phyloP scores from a whole-genome alignment of 306 rosid species.

The Lithocarpus polystachyus region DNA sequence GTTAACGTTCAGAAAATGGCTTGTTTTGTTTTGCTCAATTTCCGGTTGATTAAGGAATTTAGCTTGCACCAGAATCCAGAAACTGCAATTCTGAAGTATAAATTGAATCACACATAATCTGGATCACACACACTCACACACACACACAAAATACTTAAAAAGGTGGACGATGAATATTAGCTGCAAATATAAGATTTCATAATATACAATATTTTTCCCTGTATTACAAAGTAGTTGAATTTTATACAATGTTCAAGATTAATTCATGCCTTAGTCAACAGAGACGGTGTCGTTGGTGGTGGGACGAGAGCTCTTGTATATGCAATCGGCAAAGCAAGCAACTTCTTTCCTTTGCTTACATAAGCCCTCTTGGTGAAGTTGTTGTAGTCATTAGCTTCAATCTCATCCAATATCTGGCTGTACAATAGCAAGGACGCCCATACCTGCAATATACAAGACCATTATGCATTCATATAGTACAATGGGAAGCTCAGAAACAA shows the following conservation, averaged over 20 bases:
- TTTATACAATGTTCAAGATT: neutral
- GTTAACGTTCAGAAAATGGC: too few relatives aligned
- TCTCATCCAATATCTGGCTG: conserved; percentile 73
- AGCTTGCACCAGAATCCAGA: too few relatives aligned
- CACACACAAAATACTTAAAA: conserved; percentile 13
- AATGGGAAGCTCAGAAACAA: neutral
- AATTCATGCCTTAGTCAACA: conserved; percentile 24
- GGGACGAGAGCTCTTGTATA: conserved; percentile 48
- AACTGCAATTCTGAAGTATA: too few relatives aligned
- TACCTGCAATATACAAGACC: conserved; percentile 46
- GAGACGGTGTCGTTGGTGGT: conserved; percentile 40
- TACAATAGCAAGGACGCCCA: conserved; percentile 70
- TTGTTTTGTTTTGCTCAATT: too few relatives aligned
- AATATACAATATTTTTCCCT: conserved; percentile 32
- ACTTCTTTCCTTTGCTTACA: conserved; percentile 74
- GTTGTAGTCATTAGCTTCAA: conserved; percentile 79
- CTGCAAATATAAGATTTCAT: conserved; percentile 3
- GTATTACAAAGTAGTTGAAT: neutral
- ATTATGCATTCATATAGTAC: neutral
- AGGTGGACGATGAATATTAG: conserved; percentile 18
- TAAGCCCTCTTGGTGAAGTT: conserved; percentile 71
- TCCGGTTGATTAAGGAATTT: too few relatives aligned
- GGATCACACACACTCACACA: neutral
- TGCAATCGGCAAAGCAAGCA: conserved; percentile 62
- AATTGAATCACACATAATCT: too few relatives aligned